These are phyloP conservation scores for Podospora pseudoanserina DNA, from an alignment of 495 filamentous ascomycete species.

Conservation along the genomic window DNA sequence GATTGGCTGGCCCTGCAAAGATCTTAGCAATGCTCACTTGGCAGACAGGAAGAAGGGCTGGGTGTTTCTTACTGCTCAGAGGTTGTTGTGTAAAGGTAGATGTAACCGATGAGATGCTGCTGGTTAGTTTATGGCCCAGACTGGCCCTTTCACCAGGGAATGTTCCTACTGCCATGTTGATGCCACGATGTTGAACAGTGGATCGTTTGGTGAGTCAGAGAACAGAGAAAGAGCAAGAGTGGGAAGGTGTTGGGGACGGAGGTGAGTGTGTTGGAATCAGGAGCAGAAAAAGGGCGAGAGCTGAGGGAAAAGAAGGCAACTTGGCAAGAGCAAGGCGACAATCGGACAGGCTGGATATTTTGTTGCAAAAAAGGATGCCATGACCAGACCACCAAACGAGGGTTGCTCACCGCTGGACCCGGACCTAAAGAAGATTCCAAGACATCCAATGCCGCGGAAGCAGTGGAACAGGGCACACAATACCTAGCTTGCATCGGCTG, in stretches of 20 bases:
- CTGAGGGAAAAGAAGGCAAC: neutral
- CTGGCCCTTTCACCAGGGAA: neutral
- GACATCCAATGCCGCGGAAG: neutral
- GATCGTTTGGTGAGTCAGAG: too few relatives aligned
- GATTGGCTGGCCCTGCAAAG: neutral
- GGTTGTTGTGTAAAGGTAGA: neutral
- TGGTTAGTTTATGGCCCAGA: neutral
- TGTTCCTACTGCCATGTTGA: conserved; percentile 5
- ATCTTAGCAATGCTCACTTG: neutral
- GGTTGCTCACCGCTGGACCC: neutral
- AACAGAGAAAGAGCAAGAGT: too few relatives aligned
- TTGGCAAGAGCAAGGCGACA: conserved; percentile 1
- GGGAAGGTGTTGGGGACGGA: too few relatives aligned
- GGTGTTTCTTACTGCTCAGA: neutral
- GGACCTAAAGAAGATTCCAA: neutral
- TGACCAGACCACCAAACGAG: neutral
- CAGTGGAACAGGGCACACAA: neutral
- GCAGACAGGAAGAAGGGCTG: neutral
- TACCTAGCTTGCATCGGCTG: too few relatives aligned
- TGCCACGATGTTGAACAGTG: neutral
- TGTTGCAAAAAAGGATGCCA: neutral
- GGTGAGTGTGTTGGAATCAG: too few relatives aligned
- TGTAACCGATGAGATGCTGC: neutral
- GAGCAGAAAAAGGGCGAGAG: neutral
- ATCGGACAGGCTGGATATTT: neutral